These are phyloP conservation scores for Pistacia atlantica DNA, from an alignment of 345 rosid species.

Conservation along the genomic window DNA sequence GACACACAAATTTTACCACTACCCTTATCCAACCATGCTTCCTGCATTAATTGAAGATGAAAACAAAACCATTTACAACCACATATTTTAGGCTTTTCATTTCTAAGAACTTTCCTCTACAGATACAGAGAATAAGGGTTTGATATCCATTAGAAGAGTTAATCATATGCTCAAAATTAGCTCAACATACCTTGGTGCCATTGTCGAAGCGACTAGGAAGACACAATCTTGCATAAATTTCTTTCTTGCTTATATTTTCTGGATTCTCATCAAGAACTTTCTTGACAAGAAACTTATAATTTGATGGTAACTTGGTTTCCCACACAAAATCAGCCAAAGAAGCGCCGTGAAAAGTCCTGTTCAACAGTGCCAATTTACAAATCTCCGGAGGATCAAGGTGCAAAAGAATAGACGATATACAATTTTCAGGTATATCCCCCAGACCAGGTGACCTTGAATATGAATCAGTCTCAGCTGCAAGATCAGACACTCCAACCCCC, in stretches of 20 bases:
- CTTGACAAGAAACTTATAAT: constrained; percentile 58
- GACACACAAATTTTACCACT: constrained; percentile 72
- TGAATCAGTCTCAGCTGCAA: constrained; percentile 8
- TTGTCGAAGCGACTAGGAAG: constrained; percentile 58
- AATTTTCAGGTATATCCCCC: constrained; percentile 72
- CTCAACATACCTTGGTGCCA: constrained; percentile 62
- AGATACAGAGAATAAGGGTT: too few relatives aligned
- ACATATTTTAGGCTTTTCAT: not conserved
- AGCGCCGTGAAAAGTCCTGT: constrained; percentile 61
- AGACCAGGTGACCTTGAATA: constrained; percentile 33
- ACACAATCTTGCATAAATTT: constrained; percentile 63
- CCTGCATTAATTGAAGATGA: constrained; percentile 35
- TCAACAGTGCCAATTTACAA: constrained; percentile 64
- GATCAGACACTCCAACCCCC: constrained; percentile 65
- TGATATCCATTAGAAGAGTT: not conserved
- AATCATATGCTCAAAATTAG: not conserved
- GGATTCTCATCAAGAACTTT: constrained; percentile 46
- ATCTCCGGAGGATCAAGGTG: constrained; percentile 86
- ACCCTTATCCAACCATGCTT: constrained; percentile 74
- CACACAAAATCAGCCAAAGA: constrained; percentile 76
- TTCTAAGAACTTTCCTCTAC: too few relatives aligned
- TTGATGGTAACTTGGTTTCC: constrained; percentile 82
- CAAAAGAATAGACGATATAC: constrained; percentile 59
- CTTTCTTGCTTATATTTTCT: constrained; percentile 47
- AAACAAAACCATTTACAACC: not conserved